Conservation (phyloP, 257 asterid species). For the Eucommia ulmoides region DNA sequence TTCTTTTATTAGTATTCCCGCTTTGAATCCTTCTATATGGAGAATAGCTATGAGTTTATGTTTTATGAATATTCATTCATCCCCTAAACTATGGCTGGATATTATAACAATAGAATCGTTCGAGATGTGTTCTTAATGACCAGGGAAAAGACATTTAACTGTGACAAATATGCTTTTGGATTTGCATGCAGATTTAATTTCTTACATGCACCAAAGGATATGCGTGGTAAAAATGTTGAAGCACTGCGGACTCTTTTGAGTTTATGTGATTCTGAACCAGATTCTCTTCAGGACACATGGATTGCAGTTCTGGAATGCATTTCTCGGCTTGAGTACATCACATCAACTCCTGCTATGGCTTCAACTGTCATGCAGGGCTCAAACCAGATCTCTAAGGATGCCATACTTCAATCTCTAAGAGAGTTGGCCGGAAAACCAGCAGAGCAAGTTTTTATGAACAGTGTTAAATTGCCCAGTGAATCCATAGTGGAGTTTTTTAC, state of each 20-base stretch:
- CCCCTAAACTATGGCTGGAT: no score
- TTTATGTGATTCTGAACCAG: conserved; percentile 79
- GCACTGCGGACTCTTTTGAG: conserved; percentile 82
- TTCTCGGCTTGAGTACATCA: conserved; percentile 91
- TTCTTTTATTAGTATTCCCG: conserved; percentile 58
- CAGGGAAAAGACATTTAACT: no score
- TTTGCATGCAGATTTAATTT: conserved; percentile 68
- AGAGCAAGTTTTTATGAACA: conserved; percentile 83
- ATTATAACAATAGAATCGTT: no score
- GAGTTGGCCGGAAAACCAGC: conserved; percentile 93
- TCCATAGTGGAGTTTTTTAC: conserved; percentile 93
- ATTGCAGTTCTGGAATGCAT: conserved; percentile 85
- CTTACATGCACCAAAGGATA: conserved; percentile 94
- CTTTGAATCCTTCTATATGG: conserved; percentile 96
- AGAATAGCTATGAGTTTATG: conserved; percentile 75
- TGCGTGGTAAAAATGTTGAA: conserved; percentile 92
- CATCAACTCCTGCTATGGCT: conserved; percentile 82
- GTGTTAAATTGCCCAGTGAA: conserved; percentile 94
- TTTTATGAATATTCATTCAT: no score
- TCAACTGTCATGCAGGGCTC: conserved; percentile 97
- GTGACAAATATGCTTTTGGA: no score
- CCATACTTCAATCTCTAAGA: conserved; percentile 74
- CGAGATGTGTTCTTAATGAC: no score
- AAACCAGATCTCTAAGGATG: conserved; percentile 93
- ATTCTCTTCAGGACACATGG: conserved; percentile 97